phyloP scores from a whole-genome alignment of 768 basidiomycete genomes.

The Mycena crocata region DNA sequence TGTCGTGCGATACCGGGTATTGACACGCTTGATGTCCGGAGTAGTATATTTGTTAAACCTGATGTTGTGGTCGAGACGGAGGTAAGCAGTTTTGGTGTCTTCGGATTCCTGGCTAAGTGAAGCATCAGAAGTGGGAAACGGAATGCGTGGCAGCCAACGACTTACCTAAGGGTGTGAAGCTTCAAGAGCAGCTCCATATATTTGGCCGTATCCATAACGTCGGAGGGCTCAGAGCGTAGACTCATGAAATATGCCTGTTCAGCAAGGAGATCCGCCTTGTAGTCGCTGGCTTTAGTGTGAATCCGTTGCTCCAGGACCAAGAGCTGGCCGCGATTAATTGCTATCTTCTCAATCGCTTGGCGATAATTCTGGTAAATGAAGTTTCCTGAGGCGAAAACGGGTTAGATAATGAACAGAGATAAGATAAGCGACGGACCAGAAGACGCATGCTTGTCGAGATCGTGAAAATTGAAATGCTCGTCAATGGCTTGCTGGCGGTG shows the following conservation, averaged over 20 bases:
- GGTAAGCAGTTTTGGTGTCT: neutral
- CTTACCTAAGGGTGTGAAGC: neutral
- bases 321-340: neutral
- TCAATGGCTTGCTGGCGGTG: slow-evolving; percentile 39
- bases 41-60: neutral
- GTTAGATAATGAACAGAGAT: neutral
- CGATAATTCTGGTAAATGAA: slow-evolving; percentile 21
- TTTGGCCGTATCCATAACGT: neutral
- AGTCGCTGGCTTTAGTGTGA: neutral
- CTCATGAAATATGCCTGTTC: neutral
- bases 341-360: slow-evolving; percentile 11
- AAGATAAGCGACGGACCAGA: slow-evolving; percentile 19
- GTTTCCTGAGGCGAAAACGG: slow-evolving; percentile 4
- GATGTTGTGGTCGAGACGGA: slow-evolving; percentile 7
- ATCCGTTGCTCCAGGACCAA: neutral
- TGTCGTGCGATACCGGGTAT: neutral
- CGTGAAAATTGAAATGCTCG: slow-evolving; percentile 35
- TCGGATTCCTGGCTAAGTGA: neutral
- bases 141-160: neutral
- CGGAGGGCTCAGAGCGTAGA: neutral
- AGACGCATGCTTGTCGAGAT: slow-evolving; percentile 33
- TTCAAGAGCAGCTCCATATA: slow-evolving; percentile 7
- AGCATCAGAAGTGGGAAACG: neutral
- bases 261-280: neutral
- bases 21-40: neutral